Percentiles rank a stretch among this genome's conserved stretches.
Conservation (phyloP, 2,329 filamentous ascomycete species). For the Byssothecium circinans region DNA sequence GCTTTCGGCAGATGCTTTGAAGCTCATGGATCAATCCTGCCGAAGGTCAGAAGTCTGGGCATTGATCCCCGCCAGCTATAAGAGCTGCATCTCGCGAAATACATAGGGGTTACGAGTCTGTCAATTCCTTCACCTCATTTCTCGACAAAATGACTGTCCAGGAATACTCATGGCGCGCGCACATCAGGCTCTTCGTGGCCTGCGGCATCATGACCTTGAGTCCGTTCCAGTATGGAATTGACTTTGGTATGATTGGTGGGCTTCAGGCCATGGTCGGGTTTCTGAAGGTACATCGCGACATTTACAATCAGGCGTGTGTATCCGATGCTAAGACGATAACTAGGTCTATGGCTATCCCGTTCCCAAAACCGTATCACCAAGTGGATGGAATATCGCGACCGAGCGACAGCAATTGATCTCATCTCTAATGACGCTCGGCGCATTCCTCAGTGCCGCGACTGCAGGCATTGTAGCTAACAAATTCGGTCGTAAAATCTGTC, state of each 20-base stretch:
- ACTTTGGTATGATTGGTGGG: conserved; percentile 56
- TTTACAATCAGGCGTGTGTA: not conserved
- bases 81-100: conserved; percentile 15
- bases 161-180: conserved; percentile 36
- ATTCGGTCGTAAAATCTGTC: conserved; percentile 49
- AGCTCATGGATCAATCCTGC: conserved; percentile 22
- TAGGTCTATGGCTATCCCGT: conserved; percentile 37
- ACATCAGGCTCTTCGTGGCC: conserved; percentile 52
- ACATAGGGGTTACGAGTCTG: conserved; percentile 6
- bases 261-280: conserved; percentile 56
- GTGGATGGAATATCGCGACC: conserved; percentile 49
- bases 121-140: conserved; percentile 3
- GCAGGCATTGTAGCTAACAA: conserved; percentile 45
- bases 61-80: conserved; percentile 23
- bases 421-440: conserved; percentile 51
- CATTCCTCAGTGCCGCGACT: conserved; percentile 47
- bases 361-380: conserved; percentile 21
- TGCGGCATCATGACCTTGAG: conserved; percentile 53
- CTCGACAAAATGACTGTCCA: conserved; percentile 22
- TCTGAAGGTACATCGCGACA: conserved; percentile 40
- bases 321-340: not conserved
- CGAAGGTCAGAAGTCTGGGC: conserved; percentile 19
- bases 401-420: conserved; percentile 51
- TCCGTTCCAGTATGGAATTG: conserved; percentile 57
- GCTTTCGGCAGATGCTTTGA: conserved; percentile 35